Evolutionary conservation across 805 yeast species (phyloP).

Genomic region (Ogataea sp.): DNA sequence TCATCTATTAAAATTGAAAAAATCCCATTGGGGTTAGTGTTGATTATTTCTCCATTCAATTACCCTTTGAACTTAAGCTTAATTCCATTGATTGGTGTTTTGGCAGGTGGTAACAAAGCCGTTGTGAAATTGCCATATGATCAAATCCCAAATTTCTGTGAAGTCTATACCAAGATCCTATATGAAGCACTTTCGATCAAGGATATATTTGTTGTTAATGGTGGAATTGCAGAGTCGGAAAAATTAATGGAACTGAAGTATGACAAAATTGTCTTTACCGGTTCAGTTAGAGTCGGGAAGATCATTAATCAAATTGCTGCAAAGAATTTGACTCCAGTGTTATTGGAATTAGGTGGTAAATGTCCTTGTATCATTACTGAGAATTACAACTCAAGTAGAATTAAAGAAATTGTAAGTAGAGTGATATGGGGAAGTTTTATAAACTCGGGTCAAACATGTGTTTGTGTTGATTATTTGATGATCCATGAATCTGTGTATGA

Average conservation of each 20-base stretch:
- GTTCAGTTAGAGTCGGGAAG: conserved; percentile 67
- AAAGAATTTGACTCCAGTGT: conserved; percentile 70
- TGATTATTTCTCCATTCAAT: conserved; percentile 75
- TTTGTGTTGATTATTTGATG: conserved; percentile 76
- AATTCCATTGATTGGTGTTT: conserved; percentile 66
- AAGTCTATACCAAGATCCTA: conserved; percentile 48
- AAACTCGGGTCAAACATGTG: conserved; percentile 88
- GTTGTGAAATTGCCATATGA: conserved; percentile 68
- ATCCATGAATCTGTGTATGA: conserved; percentile 54
- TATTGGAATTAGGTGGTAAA: conserved; percentile 88
- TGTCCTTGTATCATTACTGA: conserved; percentile 85
- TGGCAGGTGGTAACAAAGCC: conserved; percentile 81
- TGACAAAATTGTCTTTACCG: conserved; percentile 85
- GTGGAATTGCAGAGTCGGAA: conserved; percentile 58
- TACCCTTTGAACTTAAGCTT: conserved; percentile 63
- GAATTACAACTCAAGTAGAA: no score
- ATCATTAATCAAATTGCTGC: conserved; percentile 77
- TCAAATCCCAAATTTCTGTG: conserved; percentile 52
- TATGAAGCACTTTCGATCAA: conserved; percentile 44
- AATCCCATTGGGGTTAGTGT: conserved; percentile 54
- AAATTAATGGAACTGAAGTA: conserved; percentile 53
- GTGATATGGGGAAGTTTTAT: conserved; percentile 69
- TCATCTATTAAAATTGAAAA: conserved; percentile 23
- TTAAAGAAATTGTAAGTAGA: no score
- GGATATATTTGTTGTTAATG: conserved; percentile 58